phyloP scores from a whole-genome alignment of 768 basidiomycete genomes.

The Fomitopsis pulvina region DNA sequence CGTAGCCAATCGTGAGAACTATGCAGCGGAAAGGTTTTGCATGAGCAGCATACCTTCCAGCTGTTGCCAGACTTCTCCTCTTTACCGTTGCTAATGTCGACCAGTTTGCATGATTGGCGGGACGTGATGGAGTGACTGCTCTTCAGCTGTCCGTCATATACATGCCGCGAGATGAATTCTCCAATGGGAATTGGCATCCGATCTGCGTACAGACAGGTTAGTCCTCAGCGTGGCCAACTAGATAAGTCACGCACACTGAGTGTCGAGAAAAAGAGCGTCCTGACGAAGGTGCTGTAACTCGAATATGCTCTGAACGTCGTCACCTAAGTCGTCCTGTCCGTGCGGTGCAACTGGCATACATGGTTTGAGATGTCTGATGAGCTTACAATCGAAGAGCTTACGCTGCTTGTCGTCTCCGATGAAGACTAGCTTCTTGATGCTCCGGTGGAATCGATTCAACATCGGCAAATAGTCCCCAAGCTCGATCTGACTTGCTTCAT shows the following conservation, averaged over 20 bases:
- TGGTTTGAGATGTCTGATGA: background rate
- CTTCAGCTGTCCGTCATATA: slow-evolving; percentile 23
- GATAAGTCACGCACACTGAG: slow-evolving; percentile 25
- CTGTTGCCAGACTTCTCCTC: slow-evolving; percentile 31
- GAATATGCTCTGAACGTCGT: slow-evolving; percentile 27
- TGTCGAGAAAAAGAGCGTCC: slow-evolving; percentile 24
- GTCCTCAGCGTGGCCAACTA: background rate
- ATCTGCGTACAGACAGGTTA: slow-evolving; percentile 22
- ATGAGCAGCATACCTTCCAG: slow-evolving; percentile 24
- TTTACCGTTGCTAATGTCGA: slow-evolving; percentile 33
- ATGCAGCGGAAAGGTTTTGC: background rate
- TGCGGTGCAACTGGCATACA: slow-evolving; percentile 27
- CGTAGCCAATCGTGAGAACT: slow-evolving; percentile 7
- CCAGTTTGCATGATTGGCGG: slow-evolving; percentile 24
- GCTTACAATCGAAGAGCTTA: slow-evolving; percentile 8
- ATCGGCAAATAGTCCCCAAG: slow-evolving; percentile 33
- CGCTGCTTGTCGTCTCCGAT: slow-evolving; percentile 28
- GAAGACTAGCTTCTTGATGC: slow-evolving; percentile 21
- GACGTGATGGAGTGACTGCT: slow-evolving; percentile 14
- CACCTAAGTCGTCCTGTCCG: slow-evolving; percentile 23
- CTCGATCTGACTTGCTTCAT: slow-evolving; percentile 44
- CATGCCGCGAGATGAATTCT: slow-evolving; percentile 25
- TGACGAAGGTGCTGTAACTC: slow-evolving; percentile 23
- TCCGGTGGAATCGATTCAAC: slow-evolving; percentile 11
- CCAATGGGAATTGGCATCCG: slow-evolving; percentile 29